Conservation (phyloP, 306 rosid genomes). For the Medicago arabica region DNA sequence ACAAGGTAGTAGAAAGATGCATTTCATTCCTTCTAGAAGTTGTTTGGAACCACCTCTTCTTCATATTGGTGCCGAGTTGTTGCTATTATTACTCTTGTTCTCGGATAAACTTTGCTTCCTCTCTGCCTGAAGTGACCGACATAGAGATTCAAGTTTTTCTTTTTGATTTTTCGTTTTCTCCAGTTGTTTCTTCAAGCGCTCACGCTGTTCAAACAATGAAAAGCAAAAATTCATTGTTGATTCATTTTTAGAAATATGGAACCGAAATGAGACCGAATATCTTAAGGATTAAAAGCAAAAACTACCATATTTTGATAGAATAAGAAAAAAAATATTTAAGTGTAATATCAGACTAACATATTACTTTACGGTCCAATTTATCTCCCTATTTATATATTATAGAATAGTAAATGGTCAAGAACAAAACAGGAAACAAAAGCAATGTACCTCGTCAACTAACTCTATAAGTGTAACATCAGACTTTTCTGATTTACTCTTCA, state of each 20-base stretch:
- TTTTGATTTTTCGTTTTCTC: conserved; percentile 88
- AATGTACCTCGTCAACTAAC: conserved; percentile 84
- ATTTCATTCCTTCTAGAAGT: conserved; percentile 10
- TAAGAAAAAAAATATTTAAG: not conserved
- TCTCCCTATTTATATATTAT: not conserved
- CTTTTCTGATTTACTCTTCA: conserved; percentile 90
- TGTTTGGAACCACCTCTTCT: conserved; percentile 27
- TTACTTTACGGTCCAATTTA: not conserved
- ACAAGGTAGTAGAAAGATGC: conserved; percentile 17
- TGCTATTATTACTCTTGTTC: conserved; percentile 59
- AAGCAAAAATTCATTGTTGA: conserved; percentile 3
- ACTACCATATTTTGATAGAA: not conserved
- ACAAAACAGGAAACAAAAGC: not conserved
- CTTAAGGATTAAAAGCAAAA: not conserved
- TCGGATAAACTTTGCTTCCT: conserved; percentile 69
- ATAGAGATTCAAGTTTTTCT: conserved; percentile 83
- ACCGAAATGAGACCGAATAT: not conserved
- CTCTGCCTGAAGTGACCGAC: conserved; percentile 93
- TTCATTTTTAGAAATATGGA: not conserved
- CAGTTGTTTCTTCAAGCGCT: conserved; percentile 78
- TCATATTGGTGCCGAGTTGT: conserved; percentile 54
- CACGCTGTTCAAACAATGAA: conserved; percentile 65
- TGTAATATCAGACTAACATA: not conserved
- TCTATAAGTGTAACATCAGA: conserved; percentile 85
- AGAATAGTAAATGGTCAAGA: conserved; percentile 28